A percentile compares a stretch with the other conserved stretches of the same genome.
phyloP scores from a whole-genome alignment of 129 eudicot species.

The Arctium minus region DNA sequence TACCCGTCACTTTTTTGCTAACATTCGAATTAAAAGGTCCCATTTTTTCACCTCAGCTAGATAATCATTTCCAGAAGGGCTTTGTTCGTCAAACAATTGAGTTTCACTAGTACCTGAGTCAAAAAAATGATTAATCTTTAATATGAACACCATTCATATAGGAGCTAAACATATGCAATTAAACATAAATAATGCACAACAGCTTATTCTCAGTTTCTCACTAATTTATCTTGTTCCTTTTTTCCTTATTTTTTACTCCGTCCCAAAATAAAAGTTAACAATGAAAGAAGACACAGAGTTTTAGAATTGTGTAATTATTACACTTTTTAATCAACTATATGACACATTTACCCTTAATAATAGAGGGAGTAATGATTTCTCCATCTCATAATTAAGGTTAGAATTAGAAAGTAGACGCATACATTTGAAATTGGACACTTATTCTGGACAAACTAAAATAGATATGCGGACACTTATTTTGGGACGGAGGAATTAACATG shows the following conservation, averaged over 20 bases:
- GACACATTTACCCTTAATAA: background rate
- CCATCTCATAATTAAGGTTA: background rate
- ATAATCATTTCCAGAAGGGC: slow-evolving; percentile 96
- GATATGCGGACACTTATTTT: background rate
- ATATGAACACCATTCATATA: background rate
- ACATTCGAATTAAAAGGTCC: background rate
- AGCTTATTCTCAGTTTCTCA: background rate
- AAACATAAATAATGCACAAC: background rate
- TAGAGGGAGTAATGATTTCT: background rate
- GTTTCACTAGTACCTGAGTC: slow-evolving; percentile 85
- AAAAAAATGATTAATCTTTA: background rate
- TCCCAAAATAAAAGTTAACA: background rate
- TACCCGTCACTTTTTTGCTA: background rate
- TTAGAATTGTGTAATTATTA: background rate
- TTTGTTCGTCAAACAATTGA: slow-evolving; percentile 74
- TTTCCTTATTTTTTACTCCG: background rate
- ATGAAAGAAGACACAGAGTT: background rate
- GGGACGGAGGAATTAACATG: background rate
- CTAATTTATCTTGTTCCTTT: background rate
- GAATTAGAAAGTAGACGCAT: background rate
- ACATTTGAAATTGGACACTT: background rate
- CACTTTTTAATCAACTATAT: background rate
- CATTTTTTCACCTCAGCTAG: slow-evolving; percentile 66
- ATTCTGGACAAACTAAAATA: background rate
- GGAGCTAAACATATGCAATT: background rate